phyloP scores from a whole-genome alignment of 1,139 yeast genomes.

The Sugiyamaella castrensis region DNA sequence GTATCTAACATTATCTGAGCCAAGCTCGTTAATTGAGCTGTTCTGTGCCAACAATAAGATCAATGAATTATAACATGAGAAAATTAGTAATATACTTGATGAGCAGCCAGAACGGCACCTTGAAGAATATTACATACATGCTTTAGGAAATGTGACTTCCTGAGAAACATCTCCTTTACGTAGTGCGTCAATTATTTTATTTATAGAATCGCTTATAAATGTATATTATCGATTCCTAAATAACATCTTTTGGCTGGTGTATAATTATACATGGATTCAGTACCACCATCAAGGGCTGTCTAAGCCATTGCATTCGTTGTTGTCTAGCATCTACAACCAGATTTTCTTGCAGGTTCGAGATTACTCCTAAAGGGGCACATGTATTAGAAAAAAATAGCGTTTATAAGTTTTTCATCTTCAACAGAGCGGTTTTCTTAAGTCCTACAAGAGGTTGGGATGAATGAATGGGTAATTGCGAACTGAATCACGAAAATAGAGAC shows the following conservation, averaged over 20 bases:
- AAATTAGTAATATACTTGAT: constrained; percentile 75
- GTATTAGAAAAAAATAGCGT: constrained; percentile 60
- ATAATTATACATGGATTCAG: constrained; percentile 88
- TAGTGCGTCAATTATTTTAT: constrained; percentile 58
- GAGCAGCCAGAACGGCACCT: constrained; percentile 74
- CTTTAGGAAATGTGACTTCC: constrained; percentile 76
- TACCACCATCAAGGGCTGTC: constrained; percentile 94
- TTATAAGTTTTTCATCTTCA: constrained; percentile 82
- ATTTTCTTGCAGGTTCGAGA: constrained; percentile 49
- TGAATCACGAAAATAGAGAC: no score
- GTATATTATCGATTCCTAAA: constrained; percentile 91
- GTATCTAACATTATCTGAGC: constrained; percentile 90
- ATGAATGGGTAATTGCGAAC: constrained; percentile 79
- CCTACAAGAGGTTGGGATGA: constrained; percentile 95
- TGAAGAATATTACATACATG: constrained; percentile 65
- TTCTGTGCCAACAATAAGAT: constrained; percentile 98
- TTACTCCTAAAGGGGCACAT: constrained; percentile 16
- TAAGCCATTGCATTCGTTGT: constrained; percentile 95
- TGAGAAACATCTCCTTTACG: constrained; percentile 63
- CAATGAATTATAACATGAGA: constrained; percentile 88
- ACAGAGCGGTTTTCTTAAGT: constrained; percentile 80
- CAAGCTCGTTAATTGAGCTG: constrained; percentile 82
- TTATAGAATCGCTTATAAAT: constrained; percentile 83
- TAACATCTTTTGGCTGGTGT: constrained; percentile 64
- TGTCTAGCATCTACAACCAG: constrained; percentile 84